Conservation (phyloP, 192 early-diverging fungal genomes). For the Coemansia sp. region DNA sequence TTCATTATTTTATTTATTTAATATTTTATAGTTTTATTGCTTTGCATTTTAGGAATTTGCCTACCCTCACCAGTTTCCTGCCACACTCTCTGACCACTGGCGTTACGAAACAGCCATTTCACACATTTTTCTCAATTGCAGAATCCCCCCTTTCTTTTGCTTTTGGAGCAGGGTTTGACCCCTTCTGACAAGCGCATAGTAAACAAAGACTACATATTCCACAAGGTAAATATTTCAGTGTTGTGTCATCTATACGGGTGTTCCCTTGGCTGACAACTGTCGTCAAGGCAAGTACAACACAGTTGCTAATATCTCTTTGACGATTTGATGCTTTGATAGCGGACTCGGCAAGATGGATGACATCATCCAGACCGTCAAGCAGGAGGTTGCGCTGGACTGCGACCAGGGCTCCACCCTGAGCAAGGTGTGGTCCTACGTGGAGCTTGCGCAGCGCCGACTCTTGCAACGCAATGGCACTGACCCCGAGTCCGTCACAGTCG, state of each 20-base stretch:
- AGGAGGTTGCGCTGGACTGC: conserved; percentile 49
- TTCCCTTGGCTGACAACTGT: neutral
- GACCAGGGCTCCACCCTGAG: conserved; percentile 30
- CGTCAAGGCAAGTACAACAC: neutral
- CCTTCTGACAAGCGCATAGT: no score
- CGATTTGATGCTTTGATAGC: neutral
- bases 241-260: neutral
- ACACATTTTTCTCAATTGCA: no score
- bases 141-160: no score
- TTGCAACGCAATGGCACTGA: conserved; percentile 7
- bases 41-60: neutral
- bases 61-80: neutral
- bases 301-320: neutral
- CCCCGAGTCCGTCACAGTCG: neutral
- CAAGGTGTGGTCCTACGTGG: conserved; percentile 38
- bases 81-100: no score
- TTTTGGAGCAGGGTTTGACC: no score
- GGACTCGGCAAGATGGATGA: conserved; percentile 28
- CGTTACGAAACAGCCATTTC: no score
- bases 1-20: neutral
- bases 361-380: conserved; percentile 30
- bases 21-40: neutral
- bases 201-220: neutral
- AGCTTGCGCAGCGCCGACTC: conserved; percentile 27
- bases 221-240: neutral